Conservation (phyloP, 345 rosid genomes). For the Rhodomyrtus tomentosa region DNA sequence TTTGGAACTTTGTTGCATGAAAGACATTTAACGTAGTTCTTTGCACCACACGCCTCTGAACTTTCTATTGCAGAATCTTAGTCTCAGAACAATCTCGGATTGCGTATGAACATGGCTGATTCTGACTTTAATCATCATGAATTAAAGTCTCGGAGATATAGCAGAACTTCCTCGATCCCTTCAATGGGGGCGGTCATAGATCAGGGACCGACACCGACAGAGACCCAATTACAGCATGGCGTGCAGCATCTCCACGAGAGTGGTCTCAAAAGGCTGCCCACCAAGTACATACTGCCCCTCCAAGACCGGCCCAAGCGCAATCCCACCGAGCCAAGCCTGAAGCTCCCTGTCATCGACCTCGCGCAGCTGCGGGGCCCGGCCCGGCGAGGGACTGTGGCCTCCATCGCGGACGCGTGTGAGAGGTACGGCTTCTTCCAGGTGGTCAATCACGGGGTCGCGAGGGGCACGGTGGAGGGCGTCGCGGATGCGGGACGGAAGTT, state of each 20-base stretch:
- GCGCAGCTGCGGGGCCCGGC: conserved; percentile 44
- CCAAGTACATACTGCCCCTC: conserved; percentile 49
- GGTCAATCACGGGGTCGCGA: conserved; percentile 61
- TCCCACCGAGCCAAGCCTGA: conserved; percentile 3
- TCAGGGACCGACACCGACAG: not conserved
- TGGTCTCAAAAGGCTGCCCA: conserved; percentile 48
- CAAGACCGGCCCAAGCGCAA: conserved; percentile 32
- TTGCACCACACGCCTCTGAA: no score
- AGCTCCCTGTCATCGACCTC: conserved; percentile 63
- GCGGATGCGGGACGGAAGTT: conserved; percentile 48
- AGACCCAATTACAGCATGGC: conserved; percentile 17
- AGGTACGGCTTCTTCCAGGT: conserved; percentile 78
- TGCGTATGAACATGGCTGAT: no score
- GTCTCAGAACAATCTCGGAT: no score
- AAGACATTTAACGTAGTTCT: not conserved
- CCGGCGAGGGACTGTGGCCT: conserved; percentile 27
- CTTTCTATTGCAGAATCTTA: no score
- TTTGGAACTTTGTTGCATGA: not conserved
- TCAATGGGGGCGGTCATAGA: not conserved
- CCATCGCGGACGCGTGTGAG: conserved; percentile 56
- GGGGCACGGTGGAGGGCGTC: conserved; percentile 41
- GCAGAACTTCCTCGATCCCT: not conserved
- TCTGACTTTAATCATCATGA: not conserved
- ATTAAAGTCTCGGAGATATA: not conserved
- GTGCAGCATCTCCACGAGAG: conserved; percentile 61